A percentile compares a stretch with the other conserved stretches of the same genome.
Evolutionary conservation across 169 alveolate genomes (phyloP).

Genomic region (Cryptosporidium andersoni): DNA sequence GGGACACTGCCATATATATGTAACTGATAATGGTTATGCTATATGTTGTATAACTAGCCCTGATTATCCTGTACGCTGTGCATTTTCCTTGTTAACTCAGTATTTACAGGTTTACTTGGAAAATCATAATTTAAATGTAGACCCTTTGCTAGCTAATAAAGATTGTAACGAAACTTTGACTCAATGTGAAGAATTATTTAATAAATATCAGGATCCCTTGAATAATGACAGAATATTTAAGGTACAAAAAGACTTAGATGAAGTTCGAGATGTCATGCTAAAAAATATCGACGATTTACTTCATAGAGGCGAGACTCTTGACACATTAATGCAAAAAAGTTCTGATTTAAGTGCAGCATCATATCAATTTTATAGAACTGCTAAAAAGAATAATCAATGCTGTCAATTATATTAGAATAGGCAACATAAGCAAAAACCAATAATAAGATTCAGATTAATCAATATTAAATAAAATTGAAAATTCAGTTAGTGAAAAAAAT

Average conservation of each 20-base stretch:
- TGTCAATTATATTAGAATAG: slow-evolving; percentile 80
- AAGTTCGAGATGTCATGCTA: slow-evolving; percentile 86
- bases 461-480: not conserved
- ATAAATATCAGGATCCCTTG: slow-evolving; percentile 89
- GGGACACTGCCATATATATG: slow-evolving; percentile 80
- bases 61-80: slow-evolving; percentile 85
- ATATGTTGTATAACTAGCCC: slow-evolving; percentile 77
- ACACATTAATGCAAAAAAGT: slow-evolving; percentile 90
- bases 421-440: not conserved
- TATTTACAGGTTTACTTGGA: slow-evolving; percentile 49
- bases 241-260: slow-evolving; percentile 91
- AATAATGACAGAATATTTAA: slow-evolving; percentile 91
- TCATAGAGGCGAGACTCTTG: slow-evolving; percentile 93
- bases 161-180: slow-evolving; percentile 79
- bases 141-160: slow-evolving; percentile 24
- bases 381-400: slow-evolving; percentile 90
- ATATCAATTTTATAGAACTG: slow-evolving; percentile 87
- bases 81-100: slow-evolving; percentile 78
- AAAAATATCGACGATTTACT: slow-evolving; percentile 83
- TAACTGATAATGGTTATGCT: slow-evolving; percentile 75
- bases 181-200: slow-evolving; percentile 83
- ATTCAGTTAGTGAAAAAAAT: not conserved
- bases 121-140: slow-evolving; percentile 34
- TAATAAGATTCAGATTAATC: not conserved
- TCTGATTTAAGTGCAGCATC: slow-evolving; percentile 87